Percentiles rank a stretch among this genome's conserved stretches.
Evolutionary conservation across 75 land plant genomes (phyloP).

Genomic region (Adiantum capillusveneris): DNA sequence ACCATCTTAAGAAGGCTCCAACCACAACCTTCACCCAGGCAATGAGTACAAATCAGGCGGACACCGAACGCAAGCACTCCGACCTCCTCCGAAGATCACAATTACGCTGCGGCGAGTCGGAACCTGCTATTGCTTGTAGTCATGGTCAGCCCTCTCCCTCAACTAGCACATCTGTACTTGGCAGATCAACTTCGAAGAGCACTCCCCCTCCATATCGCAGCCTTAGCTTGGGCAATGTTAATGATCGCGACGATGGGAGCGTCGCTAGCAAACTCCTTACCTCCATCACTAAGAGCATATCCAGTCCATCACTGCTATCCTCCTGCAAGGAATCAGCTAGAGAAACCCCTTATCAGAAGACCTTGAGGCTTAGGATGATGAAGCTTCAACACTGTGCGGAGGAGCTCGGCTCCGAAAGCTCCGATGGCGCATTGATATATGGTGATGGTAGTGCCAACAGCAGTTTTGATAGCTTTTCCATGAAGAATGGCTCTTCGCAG

Average conservation of each 20-base stretch:
- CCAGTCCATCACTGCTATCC: neutral
- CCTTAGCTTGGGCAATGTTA: too few species aligned
- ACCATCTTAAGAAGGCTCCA: too few species aligned
- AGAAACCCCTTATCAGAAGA: slow-evolving; percentile 3
- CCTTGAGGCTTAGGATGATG: neutral
- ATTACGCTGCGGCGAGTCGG: too few species aligned
- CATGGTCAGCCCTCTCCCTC: too few species aligned
- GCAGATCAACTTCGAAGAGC: too few species aligned
- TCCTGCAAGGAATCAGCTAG: neutral
- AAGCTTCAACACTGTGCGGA: neutral
- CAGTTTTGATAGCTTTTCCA: neutral
- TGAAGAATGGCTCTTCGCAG: neutral
- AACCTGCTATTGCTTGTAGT: too few species aligned
- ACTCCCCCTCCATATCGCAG: too few species aligned
- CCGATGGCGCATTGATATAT: neutral
- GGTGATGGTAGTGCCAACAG: neutral
- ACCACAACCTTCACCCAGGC: too few species aligned
- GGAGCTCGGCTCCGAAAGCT: slow-evolving; percentile 2
- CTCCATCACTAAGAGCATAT: neutral
- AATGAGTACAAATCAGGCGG: too few species aligned
- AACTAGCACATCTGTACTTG: too few species aligned
- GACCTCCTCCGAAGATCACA: too few species aligned
- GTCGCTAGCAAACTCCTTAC: neutral
- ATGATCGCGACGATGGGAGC: neutral
- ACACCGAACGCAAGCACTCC: too few species aligned